Evolutionary conservation across 768 basidiomycete genomes (phyloP), one percentile per base, ranked within the genome.

Genomic region (Plicaturopsis crispa): DNA sequence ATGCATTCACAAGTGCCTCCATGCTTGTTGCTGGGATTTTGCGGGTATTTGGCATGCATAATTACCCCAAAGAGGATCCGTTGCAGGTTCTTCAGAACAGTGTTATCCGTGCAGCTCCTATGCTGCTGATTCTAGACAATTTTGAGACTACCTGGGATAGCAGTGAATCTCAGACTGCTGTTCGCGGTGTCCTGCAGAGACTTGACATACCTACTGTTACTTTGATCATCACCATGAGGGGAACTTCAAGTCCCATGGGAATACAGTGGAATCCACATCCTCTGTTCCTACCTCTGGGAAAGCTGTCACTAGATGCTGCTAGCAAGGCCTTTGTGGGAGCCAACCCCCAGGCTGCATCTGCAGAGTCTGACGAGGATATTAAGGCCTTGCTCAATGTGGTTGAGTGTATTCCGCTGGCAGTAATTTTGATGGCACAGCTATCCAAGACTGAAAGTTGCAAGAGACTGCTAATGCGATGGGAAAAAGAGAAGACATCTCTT

Each of bases 381-480:
- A 31, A 42, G 12, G 46, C 46, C 22, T 54, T 63, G 13, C 45
- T 61, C 3, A 33, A 46, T 24, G 54, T 56, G 1, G 52, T 61
- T 16, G 59, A 61, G 34, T 51, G 59, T 26, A 50, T 63, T 13
- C 61, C 61, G 0, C 45, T 62, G 11, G 61, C 61, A 1, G 54
- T 62, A 14, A 60, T 54, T 4, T 48, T 62, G 4, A 42, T 63
- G 14, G 57, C 51, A 8, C 54, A 57, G 31, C 46, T 63, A 2
- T 56, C 58, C 20, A 44, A 55, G 1, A 55, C 56, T 13, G 55
- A 61, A 17, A 54, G 53, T 0, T 46, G 55, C 3, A 49, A 56
- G 32, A 42, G 48, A 1, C 39, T 63, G 17, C 60, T 55, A 58
- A 43, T 33, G 14, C 49, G 58, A 12, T 61, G 61, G 59, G 36